Base-by-base conservation (phyloP, 768 basidiomycete species). In the Boletus tomentosulus region DNA sequence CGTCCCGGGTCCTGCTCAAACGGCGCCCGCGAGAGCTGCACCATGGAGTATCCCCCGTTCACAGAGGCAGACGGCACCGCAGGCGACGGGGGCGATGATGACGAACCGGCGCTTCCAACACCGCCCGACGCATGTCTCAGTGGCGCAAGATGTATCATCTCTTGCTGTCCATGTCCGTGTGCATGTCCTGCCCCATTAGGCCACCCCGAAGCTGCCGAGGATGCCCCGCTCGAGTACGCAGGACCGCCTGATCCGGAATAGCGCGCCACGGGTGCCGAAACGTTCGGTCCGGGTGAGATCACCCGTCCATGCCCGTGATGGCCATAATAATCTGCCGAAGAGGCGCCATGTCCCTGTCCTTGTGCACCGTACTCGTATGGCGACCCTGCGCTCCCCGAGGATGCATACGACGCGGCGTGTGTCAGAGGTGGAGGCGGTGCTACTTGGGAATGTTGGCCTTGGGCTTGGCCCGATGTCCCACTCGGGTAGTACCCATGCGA, bases 111-210 rank as follows among this genome's bases (percentile, higher is more conserved):
- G 30, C 50, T 63, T 37, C 55, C 57, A 33, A 44, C 46, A 3
- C 51, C 60, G 2, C 41, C 50, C 6, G 65, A 46, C 1, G 24
- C 59, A 25, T 66, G 68, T 31, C 71, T 59, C 33, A 73, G 50
- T 5, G 73, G 72, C 4, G 71, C 68, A 30, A 72, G 69, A 46
- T 73, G 72, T 10, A 71, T 72, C 58, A 69, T 67, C 30, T 70
- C 66, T 28, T 69, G 64, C 41, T 62, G 68, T 27, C 63, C 61
- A 24, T 68, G 46, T 31, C 54, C 54, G 12, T 65, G 65, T 15
- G 28, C 48, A 13, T 51, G 41, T 37, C 44, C 56, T 15, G 42
- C 55, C 6, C 57, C 57, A 12, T 56, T 60, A 6, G 62, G 24
- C 64, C 65, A 66, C 4, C 57, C 62, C 0, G 60, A 38, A 4